Evolutionary conservation across 1,139 yeast genomes (phyloP).

Genomic region (Diutina neorugosa): DNA sequence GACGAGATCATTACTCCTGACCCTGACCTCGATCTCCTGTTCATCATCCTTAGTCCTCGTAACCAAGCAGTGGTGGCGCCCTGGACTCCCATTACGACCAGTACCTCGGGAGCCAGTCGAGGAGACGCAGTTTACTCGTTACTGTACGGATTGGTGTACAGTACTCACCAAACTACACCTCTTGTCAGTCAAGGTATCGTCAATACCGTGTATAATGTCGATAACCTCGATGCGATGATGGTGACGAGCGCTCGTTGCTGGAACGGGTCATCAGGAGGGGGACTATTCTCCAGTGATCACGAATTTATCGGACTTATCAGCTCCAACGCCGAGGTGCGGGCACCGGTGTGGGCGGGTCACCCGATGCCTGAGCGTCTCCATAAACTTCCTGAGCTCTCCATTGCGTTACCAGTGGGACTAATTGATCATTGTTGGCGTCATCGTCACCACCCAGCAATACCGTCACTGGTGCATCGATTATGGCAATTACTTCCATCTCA

Average conservation of each 20-base stretch:
- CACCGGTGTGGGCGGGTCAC: neutral
- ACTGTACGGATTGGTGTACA: neutral
- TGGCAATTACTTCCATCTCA: neutral
- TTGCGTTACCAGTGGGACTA: neutral
- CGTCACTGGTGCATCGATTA: neutral
- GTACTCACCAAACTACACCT: neutral
- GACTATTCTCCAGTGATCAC: neutral
- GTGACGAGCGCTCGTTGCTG: constrained; percentile 3
- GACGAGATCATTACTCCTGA: neutral
- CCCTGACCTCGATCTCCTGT: neutral
- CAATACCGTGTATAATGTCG: neutral
- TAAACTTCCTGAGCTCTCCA: neutral
- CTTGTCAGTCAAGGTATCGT: neutral
- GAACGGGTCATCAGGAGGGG: neutral
- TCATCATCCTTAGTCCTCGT: neutral
- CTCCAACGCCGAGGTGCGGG: constrained; percentile 1
- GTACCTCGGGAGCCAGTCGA: neutral
- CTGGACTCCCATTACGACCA: neutral
- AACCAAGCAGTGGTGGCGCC: neutral
- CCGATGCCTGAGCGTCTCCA: neutral
- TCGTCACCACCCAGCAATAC: neutral
- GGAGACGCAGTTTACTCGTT: neutral
- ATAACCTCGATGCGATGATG: neutral
- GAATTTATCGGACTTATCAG: neutral
- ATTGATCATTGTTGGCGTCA: neutral